These are phyloP conservation scores for Boechera retrofracta DNA, from an alignment of 345 rosid genomes.

Conservation along the genomic window DNA sequence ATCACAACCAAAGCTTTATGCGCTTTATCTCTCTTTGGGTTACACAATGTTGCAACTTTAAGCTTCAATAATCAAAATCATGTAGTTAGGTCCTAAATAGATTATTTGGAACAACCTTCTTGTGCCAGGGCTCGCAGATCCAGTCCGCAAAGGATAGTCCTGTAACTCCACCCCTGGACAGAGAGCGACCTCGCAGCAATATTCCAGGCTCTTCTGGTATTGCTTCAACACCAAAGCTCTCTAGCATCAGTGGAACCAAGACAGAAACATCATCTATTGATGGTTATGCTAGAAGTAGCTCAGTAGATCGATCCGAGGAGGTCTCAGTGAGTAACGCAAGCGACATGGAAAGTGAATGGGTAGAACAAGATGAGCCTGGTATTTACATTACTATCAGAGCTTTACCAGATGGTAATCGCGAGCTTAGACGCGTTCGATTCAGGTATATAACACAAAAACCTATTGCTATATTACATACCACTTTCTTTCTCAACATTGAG, in stretches of 20 bases:
- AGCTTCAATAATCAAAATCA: not conserved
- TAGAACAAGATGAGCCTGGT: constrained; percentile 93
- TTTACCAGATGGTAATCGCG: constrained; percentile 71
- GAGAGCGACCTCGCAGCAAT: constrained; percentile 54
- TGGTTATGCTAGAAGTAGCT: constrained; percentile 72
- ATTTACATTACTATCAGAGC: constrained; percentile 83
- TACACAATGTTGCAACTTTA: not conserved
- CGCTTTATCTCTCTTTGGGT: constrained; percentile 44
- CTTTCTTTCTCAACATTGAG: not conserved
- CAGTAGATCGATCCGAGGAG: constrained; percentile 75
- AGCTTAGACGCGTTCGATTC: constrained; percentile 92
- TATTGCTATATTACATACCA: not conserved
- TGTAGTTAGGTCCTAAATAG: constrained; percentile 9
- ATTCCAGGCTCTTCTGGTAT: constrained; percentile 50
- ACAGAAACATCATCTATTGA: constrained; percentile 79
- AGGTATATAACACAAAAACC: constrained; percentile 51
- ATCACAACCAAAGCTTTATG: not conserved
- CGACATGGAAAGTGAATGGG: constrained; percentile 88
- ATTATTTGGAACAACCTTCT: constrained; percentile 6
- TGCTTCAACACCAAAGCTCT: constrained; percentile 73
- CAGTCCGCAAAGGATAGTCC: constrained; percentile 74
- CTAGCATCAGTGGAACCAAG: constrained; percentile 69
- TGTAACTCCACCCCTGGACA: constrained; percentile 69
- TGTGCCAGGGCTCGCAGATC: constrained; percentile 58
- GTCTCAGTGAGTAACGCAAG: constrained; percentile 91